phyloP scores from a whole-genome alignment of 768 basidiomycete genomes.

The Leccinellum albellum region DNA sequence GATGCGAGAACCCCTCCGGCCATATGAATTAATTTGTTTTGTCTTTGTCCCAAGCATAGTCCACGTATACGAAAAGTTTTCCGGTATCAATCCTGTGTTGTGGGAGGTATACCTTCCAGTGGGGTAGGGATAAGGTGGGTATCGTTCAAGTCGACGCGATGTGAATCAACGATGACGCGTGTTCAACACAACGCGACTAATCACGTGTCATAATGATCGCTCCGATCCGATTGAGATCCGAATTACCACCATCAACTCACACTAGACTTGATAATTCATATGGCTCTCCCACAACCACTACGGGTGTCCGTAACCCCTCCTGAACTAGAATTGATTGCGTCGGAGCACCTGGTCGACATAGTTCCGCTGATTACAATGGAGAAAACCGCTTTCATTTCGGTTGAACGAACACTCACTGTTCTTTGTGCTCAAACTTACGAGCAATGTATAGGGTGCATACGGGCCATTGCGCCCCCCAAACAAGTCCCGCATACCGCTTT shows the following conservation, averaged over 20 bases:
- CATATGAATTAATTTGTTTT: constrained; percentile 64
- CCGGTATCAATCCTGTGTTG: background rate
- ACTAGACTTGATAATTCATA: background rate
- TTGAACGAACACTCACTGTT: constrained; percentile 32
- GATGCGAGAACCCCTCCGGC: constrained; percentile 59
- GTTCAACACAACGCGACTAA: constrained; percentile 8
- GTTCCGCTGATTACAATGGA: constrained; percentile 89
- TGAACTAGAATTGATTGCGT: constrained; percentile 87
- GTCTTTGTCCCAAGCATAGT: constrained; percentile 58
- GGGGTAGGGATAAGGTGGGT: background rate
- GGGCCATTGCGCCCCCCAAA: constrained; percentile 90
- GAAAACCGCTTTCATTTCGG: constrained; percentile 87
- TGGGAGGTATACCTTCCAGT: background rate
- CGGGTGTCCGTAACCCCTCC: constrained; percentile 72
- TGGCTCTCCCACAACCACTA: constrained; percentile 77
- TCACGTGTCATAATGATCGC: constrained; percentile 18
- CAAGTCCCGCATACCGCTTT: constrained; percentile 83
- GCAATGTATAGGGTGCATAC: constrained; percentile 68
- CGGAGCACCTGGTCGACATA: constrained; percentile 80
- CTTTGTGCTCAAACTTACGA: constrained; percentile 5
- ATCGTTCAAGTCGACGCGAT: constrained; percentile 1
- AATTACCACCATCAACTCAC: too few relatives aligned
- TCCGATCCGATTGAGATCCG: too few relatives aligned
- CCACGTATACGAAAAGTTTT: background rate
- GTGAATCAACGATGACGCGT: constrained; percentile 1